Conservation (phyloP, 805 yeast genomes). For the Brettanomyces anomalus region DNA sequence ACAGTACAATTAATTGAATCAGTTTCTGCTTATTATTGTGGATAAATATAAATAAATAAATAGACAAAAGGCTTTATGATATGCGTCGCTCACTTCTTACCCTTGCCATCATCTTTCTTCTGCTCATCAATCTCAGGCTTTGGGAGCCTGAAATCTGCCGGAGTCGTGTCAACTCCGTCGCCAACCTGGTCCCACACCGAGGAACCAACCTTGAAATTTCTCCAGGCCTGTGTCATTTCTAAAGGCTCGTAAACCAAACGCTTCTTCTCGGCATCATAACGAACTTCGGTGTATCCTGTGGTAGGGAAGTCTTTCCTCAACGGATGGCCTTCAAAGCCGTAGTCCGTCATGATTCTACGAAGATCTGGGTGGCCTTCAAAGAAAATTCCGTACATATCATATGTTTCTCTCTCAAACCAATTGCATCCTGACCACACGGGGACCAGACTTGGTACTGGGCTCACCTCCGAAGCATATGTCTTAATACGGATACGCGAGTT, state of each 20-base stretch:
- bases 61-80: neutral
- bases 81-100: conserved; percentile 9
- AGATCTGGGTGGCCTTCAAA: conserved; percentile 86
- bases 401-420: conserved; percentile 88
- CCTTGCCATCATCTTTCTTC: conserved; percentile 23
- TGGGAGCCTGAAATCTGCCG: conserved; percentile 75
- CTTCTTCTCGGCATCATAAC: conserved; percentile 86
- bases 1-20: neutral
- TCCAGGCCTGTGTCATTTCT: conserved; percentile 87
- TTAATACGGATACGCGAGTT: conserved; percentile 83
- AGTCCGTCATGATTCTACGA: conserved; percentile 84
- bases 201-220: conserved; percentile 82
- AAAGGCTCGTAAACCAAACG: conserved; percentile 84
- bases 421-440: conserved; percentile 70
- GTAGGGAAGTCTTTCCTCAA: conserved; percentile 89
- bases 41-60: conserved; percentile 2
- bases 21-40: neutral
- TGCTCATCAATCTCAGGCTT: conserved; percentile 63
- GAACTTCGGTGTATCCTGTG: conserved; percentile 83
- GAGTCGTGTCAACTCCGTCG: conserved; percentile 73
- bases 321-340: conserved; percentile 90
- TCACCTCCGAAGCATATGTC: conserved; percentile 77
- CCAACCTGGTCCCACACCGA: conserved; percentile 92
- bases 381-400: conserved; percentile 79
- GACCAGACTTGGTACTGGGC: conserved; percentile 75